Evolutionary conservation across 331 rosid genomes (phyloP), one percentile per base, ranked within the genome.

Genomic region (Telfairia occidentalis): DNA sequence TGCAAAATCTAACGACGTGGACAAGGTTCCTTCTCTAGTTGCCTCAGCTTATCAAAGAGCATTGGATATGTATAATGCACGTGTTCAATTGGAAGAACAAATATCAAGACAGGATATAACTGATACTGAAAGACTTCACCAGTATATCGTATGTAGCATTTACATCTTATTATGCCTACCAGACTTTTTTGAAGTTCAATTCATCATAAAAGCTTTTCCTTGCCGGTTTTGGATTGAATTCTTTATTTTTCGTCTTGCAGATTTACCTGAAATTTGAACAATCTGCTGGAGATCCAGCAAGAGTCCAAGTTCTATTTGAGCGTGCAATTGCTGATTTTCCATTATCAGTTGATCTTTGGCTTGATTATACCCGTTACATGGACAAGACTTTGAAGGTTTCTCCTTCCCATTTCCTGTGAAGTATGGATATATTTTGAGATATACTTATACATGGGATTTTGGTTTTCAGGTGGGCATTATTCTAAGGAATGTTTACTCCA

Each of bases 381-480:
- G 98, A 95, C 81, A 88, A 82, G 82, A 95, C 92, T 43, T 80
- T 91, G 82, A 95, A 95, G 98, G 98, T 90, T 87, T 75, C 50
- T 42, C 66, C 69, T 64, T 49, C 57, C 54, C 7, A 18, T 76
- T 83, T 42, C 23, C 50, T 28, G 18, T 55, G 77, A 37, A 67
- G 43, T 71, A 16, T 70, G 58, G 58, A 28, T 28, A 43, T 59
- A 83, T 49, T 48, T 48, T 49, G 26, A 43, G 11, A 28, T 30
- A 34, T 77, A 76, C 65, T 81, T 58, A 64, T 61, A 50, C 54
- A 53, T 73, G 40, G 9, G 37, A 35, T 11, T 45, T 60, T 69
- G 58, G 65, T 81, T 78, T 85, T 53, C 87, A 93, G 98, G 92
- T 80, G 72, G 97, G 96, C 66, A 80, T 64, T 76, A 54, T 81